These are phyloP conservation scores for Podaxis sp. DNA, from an alignment of 768 basidiomycete genomes.

Conservation along the genomic window DNA sequence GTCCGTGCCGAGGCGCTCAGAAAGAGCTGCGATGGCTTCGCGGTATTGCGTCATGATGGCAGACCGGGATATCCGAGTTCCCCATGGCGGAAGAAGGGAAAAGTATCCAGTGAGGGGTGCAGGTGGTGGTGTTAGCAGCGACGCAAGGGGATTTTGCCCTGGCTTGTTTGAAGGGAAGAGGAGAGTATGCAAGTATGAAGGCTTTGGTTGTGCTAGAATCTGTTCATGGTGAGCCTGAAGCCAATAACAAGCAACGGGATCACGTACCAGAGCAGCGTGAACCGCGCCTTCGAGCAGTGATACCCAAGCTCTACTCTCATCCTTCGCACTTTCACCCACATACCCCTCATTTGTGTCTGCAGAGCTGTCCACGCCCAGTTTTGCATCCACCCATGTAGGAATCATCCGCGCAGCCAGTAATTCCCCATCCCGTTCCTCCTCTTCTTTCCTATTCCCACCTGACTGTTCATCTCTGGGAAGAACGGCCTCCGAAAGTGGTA, in stretches of 20 bases:
- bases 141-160: constrained; percentile 34
- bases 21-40: constrained; percentile 72
- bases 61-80: constrained; percentile 51
- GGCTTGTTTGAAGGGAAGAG: constrained; percentile 36
- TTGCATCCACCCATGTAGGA: constrained; percentile 70
- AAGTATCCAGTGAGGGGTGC: constrained; percentile 70
- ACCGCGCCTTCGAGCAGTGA: constrained; percentile 74
- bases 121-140: constrained; percentile 63
- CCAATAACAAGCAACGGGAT: constrained; percentile 9
- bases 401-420: constrained; percentile 69
- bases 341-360: constrained; percentile 65
- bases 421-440: constrained; percentile 38
- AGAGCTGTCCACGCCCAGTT: constrained; percentile 37
- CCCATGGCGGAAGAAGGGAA: constrained; percentile 61
- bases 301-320: constrained; percentile 84
- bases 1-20: constrained; percentile 73
- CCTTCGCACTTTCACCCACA: constrained; percentile 51
- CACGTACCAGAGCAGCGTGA: constrained; percentile 71
- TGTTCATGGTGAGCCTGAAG: constrained; percentile 24
- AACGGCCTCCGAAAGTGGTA: constrained; percentile 35
- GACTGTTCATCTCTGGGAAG: constrained; percentile 11
- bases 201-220: constrained; percentile 49
- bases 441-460: constrained; percentile 19
- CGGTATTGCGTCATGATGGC: constrained; percentile 58
- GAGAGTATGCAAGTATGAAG: constrained; percentile 42